Conservation (phyloP, 441 rosid genomes). For the Pelargonium cotyledonis region DNA sequence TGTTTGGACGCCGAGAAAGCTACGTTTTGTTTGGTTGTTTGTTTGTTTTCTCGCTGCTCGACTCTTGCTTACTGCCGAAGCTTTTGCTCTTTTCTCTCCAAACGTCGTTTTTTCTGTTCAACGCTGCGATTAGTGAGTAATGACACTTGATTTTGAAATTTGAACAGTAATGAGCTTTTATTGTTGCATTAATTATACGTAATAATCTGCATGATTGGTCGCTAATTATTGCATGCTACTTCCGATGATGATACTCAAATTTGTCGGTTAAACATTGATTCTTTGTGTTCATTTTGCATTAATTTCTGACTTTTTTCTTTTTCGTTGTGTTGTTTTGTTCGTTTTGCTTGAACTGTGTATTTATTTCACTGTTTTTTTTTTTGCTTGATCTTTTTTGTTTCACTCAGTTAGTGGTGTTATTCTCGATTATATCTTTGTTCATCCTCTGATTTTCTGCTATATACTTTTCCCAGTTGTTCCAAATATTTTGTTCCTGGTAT, state of each 20-base stretch:
- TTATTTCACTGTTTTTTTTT: no score
- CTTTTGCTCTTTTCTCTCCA: not conserved
- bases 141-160: no score
- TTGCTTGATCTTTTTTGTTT: no score
- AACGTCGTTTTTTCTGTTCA: no score
- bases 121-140: no score
- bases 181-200: no score
- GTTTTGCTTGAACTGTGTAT: no score
- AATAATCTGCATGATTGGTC: not conserved
- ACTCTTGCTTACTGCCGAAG: not conserved
- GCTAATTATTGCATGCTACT: not conserved
- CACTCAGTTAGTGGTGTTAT: not conserved
- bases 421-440: not conserved
- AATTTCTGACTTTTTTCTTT: no score
- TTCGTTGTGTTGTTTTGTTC: no score
- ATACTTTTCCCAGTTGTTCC: not conserved
- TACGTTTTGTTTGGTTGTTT: no score
- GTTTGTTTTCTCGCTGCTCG: not conserved
- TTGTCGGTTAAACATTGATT: not conserved
- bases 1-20: conserved; percentile 9
- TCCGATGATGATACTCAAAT: not conserved
- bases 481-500: not conserved
- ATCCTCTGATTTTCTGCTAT: not conserved
- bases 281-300: not conserved
- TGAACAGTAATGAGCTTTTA: not conserved